These are phyloP conservation scores for Caloboletus firmus DNA, from an alignment of 1,284 basidiomycete genomes.

Conservation along the genomic window DNA sequence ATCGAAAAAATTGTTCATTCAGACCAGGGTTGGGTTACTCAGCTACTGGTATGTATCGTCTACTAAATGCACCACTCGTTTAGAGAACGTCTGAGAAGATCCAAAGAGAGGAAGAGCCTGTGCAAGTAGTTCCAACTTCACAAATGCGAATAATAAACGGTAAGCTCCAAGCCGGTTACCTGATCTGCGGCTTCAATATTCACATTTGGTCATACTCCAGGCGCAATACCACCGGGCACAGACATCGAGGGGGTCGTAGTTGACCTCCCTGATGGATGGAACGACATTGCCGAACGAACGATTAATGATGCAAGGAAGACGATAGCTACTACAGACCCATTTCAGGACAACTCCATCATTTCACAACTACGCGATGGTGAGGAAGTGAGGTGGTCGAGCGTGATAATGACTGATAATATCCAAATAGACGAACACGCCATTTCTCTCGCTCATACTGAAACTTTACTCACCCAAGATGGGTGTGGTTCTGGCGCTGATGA, in stretches of 20 bases:
- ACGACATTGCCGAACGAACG: neutral
- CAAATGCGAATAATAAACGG: neutral
- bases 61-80: neutral
- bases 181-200: neutral
- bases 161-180: neutral
- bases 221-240: neutral
- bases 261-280: conserved; percentile 1
- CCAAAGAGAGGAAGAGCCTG: neutral
- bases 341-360: conserved; percentile 1
- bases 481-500: neutral
- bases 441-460: conserved; percentile 7
- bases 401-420: neutral
- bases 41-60: neutral
- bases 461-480: conserved; percentile 2
- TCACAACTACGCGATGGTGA: conserved; percentile 14
- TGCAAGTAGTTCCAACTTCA: neutral
- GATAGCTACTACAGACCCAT: conserved; percentile 7
- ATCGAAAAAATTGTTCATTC: neutral
- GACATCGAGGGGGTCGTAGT: neutral
- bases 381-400: neutral
- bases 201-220: neutral
- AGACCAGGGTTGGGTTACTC: conserved; percentile 5
- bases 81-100: conserved; percentile 18
- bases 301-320: conserved; percentile 3
- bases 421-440: conserved; percentile 11